These are phyloP conservation scores for Paramecium sexaurelia DNA, from an alignment of 73 alveolate species.

Conservation along the genomic window DNA sequence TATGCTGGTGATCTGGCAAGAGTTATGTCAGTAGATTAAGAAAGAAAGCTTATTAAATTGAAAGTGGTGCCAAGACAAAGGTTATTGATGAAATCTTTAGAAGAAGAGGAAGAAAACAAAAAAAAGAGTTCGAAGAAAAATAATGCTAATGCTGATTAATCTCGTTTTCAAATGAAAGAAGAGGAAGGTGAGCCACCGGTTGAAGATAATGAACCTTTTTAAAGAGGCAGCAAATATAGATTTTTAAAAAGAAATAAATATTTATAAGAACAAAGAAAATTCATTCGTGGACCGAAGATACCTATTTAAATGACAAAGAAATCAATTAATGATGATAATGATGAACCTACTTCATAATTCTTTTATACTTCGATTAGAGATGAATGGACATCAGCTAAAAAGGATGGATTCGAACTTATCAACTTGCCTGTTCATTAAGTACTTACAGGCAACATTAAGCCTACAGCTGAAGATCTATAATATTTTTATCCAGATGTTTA, in stretches of 20 bases:
- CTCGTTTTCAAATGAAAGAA: slow-evolving; percentile 33
- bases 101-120: slow-evolving; percentile 6
- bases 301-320: background rate
- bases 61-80: slow-evolving; percentile 9
- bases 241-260: background rate
- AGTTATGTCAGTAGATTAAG: slow-evolving; percentile 45
- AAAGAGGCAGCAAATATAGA: background rate
- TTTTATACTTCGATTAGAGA: slow-evolving; percentile 21
- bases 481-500: slow-evolving; percentile 50
- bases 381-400: slow-evolving; percentile 53
- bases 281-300: slow-evolving; percentile 24
- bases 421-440: background rate
- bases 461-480: slow-evolving; percentile 2
- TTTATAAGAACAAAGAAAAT: background rate
- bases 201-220: slow-evolving; percentile 23
- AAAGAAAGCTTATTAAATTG: background rate
- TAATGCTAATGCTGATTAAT: background rate
- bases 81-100: background rate
- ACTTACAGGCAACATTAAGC: background rate
- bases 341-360: background rate
- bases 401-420: slow-evolving; percentile 33
- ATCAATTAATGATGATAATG: slow-evolving; percentile 27
- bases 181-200: background rate
- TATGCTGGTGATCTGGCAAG: slow-evolving; percentile 37
- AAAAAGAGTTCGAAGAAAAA: slow-evolving; percentile 14